Evolutionary conservation across 176 grass and related monocot genomes (phyloP).

Genomic region (Sorghum bicolor): Sorghum_bicolor_NCBIv3 NC_012872.2:11471001-11471500

Average conservation of each 20-base stretch:
- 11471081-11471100: no score
- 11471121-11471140: not conserved
- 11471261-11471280: not conserved
- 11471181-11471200: not conserved
- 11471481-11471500: not conserved
- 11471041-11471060: no score
- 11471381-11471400: conserved; percentile 72
- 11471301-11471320: not conserved
- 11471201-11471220: not conserved
- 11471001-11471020: not conserved
- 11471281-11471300: not conserved
- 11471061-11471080: no score
- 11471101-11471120: not conserved
- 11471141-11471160: not conserved
- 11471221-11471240: not conserved
- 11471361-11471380: not conserved
- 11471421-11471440: conserved; percentile 43
- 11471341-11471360: not conserved
- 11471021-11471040: not conserved
- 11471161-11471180: not conserved
- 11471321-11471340: not conserved
- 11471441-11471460: not conserved
- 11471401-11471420: conserved; percentile 54
- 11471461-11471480: conserved; percentile 6
- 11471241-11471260: no score